Evolutionary conservation across 2,329 filamentous ascomycete genomes (phyloP).

Genomic region (Seiridium unicorne): DNA sequence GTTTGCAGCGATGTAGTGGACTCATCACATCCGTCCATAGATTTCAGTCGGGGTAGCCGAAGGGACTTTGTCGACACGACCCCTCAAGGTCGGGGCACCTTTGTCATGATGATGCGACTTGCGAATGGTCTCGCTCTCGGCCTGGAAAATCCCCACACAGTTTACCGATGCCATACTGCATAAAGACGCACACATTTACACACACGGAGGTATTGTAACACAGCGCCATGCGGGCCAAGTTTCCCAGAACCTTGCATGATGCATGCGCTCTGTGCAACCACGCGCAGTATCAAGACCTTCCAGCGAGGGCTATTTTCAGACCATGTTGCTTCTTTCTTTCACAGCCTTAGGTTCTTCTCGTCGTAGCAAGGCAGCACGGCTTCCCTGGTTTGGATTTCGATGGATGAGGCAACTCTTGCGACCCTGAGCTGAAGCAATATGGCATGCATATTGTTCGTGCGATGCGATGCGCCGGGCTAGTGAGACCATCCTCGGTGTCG

Average conservation of each 20-base stretch:
- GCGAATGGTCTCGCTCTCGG: no score
- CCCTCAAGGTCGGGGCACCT: no score
- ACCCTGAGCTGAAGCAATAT: no score
- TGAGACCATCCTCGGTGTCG: neutral
- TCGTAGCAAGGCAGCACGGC: neutral
- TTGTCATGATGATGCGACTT: no score
- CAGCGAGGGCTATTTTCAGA: neutral
- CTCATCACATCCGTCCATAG: no score
- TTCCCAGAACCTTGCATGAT: slow-evolving; percentile 18
- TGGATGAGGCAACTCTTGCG: no score
- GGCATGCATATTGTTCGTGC: neutral
- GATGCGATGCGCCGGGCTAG: neutral
- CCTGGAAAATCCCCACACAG: neutral
- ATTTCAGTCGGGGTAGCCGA: no score
- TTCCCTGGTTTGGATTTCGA: no score
- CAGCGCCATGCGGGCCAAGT: slow-evolving; percentile 5
- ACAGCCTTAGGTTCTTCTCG: neutral
- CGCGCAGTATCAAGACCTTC: neutral
- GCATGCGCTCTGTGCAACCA: slow-evolving; percentile 14
- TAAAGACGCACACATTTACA: neutral
- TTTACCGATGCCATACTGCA: neutral
- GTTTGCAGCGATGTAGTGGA: no score
- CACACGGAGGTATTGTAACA: slow-evolving; percentile 3
- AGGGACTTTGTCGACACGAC: no score
- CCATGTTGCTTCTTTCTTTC: neutral